Percentiles rank a stretch among this genome's conserved stretches.
phyloP scores from a whole-genome alignment of 768 basidiomycete species.

The Imleria badia region DNA sequence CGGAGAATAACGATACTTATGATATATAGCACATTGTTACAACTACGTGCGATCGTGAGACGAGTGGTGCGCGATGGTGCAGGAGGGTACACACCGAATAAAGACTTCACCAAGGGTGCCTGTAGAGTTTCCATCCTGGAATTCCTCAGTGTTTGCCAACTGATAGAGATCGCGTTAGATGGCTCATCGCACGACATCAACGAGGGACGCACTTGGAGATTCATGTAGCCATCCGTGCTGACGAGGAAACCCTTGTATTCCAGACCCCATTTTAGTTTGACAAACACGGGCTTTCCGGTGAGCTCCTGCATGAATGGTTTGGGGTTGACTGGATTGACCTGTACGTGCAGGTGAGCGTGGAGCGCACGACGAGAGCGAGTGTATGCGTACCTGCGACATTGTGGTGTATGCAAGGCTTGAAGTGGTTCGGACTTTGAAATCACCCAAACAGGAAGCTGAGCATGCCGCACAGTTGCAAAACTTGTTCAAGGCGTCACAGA shows the following conservation, averaged over 20 bases:
- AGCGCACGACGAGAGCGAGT: not conserved
- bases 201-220: slow-evolving; percentile 71
- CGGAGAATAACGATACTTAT: slow-evolving; percentile 54
- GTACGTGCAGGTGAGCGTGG: slow-evolving; percentile 13
- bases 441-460: slow-evolving; percentile 13
- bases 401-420: not conserved
- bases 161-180: slow-evolving; percentile 29
- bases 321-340: slow-evolving; percentile 95
- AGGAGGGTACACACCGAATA: slow-evolving; percentile 67
- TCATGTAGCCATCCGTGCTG: slow-evolving; percentile 99
- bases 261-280: slow-evolving; percentile 96
- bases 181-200: not conserved
- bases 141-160: slow-evolving; percentile 99
- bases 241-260: slow-evolving; percentile 99
- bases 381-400: slow-evolving; percentile 18
- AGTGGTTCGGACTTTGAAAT: slow-evolving; percentile 41
- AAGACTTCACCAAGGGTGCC: slow-evolving; percentile 99
- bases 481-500: slow-evolving; percentile 12
- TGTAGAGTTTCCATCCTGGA: slow-evolving; percentile 92
- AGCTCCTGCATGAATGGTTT: slow-evolving; percentile 99
- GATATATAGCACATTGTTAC: slow-evolving; percentile 96
- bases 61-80: not conserved
- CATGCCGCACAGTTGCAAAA: not conserved
- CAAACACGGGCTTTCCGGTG: slow-evolving; percentile 94
- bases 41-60: slow-evolving; percentile 44